phyloP scores from a whole-genome alignment of 2,329 filamentous ascomycete species.

The Beauveria asiatica region DNA sequence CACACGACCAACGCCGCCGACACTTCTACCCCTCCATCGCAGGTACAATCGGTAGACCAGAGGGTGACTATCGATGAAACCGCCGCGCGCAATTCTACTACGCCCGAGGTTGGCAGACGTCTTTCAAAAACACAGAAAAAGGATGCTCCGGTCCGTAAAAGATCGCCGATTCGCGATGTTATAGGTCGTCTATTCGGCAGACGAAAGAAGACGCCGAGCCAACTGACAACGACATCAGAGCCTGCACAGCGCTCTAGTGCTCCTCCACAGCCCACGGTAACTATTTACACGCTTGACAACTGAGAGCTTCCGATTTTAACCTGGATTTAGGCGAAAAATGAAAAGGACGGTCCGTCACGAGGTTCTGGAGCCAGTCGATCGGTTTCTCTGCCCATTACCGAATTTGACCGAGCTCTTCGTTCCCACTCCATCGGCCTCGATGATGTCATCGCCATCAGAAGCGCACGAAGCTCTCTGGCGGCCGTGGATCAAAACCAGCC shows the following conservation, averaged over 20 bases:
- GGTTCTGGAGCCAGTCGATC: slow-evolving; percentile 36
- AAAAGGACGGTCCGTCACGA: neutral
- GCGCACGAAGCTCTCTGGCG: slow-evolving; percentile 44
- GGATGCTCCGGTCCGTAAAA: slow-evolving; percentile 40
- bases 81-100: neutral
- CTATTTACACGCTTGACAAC: slow-evolving; percentile 10
- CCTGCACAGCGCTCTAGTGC: neutral
- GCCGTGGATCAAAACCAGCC: slow-evolving; percentile 30
- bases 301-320: neutral
- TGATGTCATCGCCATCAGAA: slow-evolving; percentile 45
- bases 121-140: slow-evolving; percentile 18
- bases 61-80: neutral
- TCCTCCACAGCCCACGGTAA: neutral
- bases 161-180: slow-evolving; percentile 47
- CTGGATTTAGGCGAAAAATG: neutral
- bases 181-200: slow-evolving; percentile 51
- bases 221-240: slow-evolving; percentile 1
- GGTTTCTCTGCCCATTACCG: slow-evolving; percentile 49
- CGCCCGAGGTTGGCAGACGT: slow-evolving; percentile 33
- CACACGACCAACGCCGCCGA: neutral
- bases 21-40: neutral
- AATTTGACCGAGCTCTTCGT: slow-evolving; percentile 51
- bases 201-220: slow-evolving; percentile 39
- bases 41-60: neutral
- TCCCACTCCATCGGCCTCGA: slow-evolving; percentile 53